phyloP scores from a whole-genome alignment of 2,329 filamentous ascomycete genomes.

The Venturia asperata region DNA sequence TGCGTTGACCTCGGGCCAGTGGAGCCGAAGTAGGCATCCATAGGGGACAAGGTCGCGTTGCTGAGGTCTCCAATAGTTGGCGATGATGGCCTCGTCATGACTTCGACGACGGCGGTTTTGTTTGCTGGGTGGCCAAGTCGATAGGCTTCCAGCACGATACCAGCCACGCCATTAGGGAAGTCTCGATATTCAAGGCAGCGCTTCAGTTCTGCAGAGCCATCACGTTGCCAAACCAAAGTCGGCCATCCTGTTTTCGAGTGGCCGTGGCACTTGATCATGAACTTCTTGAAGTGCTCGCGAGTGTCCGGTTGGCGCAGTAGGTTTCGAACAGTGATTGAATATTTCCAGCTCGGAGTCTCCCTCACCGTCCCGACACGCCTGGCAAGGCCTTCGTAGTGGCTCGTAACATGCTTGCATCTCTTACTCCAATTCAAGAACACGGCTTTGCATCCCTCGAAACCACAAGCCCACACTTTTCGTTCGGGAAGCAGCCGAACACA shows the following conservation, averaged over 20 bases:
- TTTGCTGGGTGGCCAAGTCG: slow-evolving; percentile 17
- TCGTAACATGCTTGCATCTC: slow-evolving; percentile 19
- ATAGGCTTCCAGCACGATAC: slow-evolving; percentile 12
- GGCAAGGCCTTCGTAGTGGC: slow-evolving; percentile 14
- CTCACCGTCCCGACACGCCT: neutral
- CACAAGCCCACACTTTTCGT: slow-evolving; percentile 19
- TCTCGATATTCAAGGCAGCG: slow-evolving; percentile 19
- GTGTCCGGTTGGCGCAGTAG: slow-evolving; percentile 18
- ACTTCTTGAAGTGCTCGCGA: slow-evolving; percentile 17
- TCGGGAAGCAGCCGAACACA: slow-evolving; percentile 13
- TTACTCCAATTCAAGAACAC: slow-evolving; percentile 18
- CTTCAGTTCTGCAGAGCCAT: slow-evolving; percentile 13
- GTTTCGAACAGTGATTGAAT: slow-evolving; percentile 16
- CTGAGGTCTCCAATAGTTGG: neutral
- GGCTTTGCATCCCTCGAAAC: slow-evolving; percentile 18
- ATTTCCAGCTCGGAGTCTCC: slow-evolving; percentile 15
- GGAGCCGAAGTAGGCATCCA: neutral
- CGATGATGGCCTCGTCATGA: slow-evolving; percentile 16
- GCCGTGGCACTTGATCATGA: slow-evolving; percentile 19
- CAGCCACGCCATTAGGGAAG: slow-evolving; percentile 10
- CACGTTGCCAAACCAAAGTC: slow-evolving; percentile 13
- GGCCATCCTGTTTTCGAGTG: slow-evolving; percentile 16
- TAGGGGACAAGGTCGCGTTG: neutral
- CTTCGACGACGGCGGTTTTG: neutral
- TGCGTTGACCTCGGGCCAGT: neutral